Evolutionary conservation across 768 basidiomycete genomes (phyloP).

Genomic region (Auricularia sp.): DNA sequence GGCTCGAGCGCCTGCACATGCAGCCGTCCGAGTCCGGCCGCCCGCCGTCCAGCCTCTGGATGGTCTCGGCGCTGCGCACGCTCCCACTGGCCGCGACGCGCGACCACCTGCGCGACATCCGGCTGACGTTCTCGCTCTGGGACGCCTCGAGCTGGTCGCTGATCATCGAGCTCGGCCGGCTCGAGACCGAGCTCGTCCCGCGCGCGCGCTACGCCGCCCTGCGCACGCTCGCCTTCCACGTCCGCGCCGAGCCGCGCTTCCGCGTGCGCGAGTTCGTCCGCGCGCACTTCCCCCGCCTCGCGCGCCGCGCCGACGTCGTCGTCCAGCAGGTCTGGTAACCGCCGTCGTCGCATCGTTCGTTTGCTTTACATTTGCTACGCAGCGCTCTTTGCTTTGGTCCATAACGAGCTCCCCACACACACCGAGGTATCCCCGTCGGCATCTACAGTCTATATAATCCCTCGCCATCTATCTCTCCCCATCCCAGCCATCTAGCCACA

Average conservation of each 20-base stretch:
- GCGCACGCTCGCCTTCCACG: neutral
- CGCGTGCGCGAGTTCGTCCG: neutral
- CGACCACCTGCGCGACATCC: neutral
- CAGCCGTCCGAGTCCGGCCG: neutral
- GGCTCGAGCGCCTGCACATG: neutral
- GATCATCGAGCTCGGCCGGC: neutral
- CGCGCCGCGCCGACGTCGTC: neutral
- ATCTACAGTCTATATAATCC: too few species aligned
- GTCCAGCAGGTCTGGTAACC: constrained; percentile 2
- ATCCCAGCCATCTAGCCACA: too few species aligned
- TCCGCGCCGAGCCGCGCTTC: neutral
- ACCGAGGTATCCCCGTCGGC: too few species aligned
- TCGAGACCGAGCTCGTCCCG: neutral
- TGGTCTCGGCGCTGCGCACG: neutral
- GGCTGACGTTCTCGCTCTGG: neutral
- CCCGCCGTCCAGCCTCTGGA: neutral
- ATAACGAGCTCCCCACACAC: too few species aligned
- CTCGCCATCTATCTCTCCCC: too few species aligned
- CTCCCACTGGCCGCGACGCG: neutral
- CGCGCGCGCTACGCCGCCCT: neutral
- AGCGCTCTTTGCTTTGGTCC: too few species aligned
- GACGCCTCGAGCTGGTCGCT: neutral
- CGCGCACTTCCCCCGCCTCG: neutral
- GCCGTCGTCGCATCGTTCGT: too few species aligned
- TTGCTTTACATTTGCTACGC: too few species aligned